These are phyloP conservation scores for Dactylorhiza incarnata DNA, from an alignment of 106 monocot species.

Conservation along the genomic window DNA sequence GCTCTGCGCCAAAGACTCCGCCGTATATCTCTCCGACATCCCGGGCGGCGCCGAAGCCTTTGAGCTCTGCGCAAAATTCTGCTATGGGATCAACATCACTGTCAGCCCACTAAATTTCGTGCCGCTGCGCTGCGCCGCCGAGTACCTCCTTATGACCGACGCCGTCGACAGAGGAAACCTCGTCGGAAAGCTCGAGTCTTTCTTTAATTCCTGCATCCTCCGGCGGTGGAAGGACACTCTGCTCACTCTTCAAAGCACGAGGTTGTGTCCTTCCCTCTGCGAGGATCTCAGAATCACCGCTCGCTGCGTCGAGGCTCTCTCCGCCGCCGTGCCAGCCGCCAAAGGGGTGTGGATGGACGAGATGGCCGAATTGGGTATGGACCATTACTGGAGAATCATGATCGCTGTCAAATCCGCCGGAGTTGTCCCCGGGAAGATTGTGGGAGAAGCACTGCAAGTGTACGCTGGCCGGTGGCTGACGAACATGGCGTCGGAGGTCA, in stretches of 20 bases:
- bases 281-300: slow-evolving; percentile 59
- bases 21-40: slow-evolving; percentile 46
- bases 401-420: slow-evolving; percentile 53
- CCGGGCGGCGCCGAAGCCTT: slow-evolving; percentile 77
- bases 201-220: slow-evolving; percentile 73
- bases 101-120: slow-evolving; percentile 66
- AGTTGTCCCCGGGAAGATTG: slow-evolving; percentile 24
- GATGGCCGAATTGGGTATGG: slow-evolving; percentile 48
- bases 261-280: slow-evolving; percentile 22
- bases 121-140: slow-evolving; percentile 53
- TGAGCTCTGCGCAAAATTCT: slow-evolving; percentile 83
- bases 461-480: slow-evolving; percentile 54
- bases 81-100: slow-evolving; percentile 74
- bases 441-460: slow-evolving; percentile 48
- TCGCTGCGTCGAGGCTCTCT: slow-evolving; percentile 52
- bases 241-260: slow-evolving; percentile 40
- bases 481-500: slow-evolving; percentile 4
- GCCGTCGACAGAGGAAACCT: slow-evolving; percentile 59
- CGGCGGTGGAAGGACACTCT: slow-evolving; percentile 80
- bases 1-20: slow-evolving; percentile 26
- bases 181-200: slow-evolving; percentile 58
- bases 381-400: slow-evolving; percentile 70
- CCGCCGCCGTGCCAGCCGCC: slow-evolving; percentile 24
- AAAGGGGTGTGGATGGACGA: slow-evolving; percentile 51
- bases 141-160: slow-evolving; percentile 66